Conservation (phyloP, 2,329 filamentous ascomycete species). For the Colletotrichum trifolii region DNA sequence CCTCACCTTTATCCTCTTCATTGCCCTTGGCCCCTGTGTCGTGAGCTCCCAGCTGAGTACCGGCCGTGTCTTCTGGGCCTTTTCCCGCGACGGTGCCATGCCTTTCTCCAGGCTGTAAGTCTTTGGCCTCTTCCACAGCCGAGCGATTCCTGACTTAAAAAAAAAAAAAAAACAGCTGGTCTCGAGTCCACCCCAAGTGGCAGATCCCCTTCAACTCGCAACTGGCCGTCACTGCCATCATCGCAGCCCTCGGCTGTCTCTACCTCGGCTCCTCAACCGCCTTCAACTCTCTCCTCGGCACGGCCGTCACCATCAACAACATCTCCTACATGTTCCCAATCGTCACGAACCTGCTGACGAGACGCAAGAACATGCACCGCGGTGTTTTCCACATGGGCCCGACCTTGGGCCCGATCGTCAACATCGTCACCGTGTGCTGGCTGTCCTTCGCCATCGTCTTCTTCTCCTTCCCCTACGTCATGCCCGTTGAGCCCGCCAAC, state of each 20-base stretch:
- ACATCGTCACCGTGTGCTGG: conserved; percentile 50
- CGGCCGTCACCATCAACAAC: conserved; percentile 55
- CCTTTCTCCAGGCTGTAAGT: conserved; percentile 47
- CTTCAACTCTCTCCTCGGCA: conserved; percentile 55
- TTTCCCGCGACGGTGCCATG: conserved; percentile 55
- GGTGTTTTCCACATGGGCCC: conserved; percentile 52
- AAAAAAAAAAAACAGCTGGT: conserved; percentile 49
- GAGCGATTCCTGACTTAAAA: conserved; percentile 1
- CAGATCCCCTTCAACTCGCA: conserved; percentile 53
- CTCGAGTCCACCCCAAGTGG: conserved; percentile 47
- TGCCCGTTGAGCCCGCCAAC: conserved; percentile 50
- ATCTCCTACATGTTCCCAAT: conserved; percentile 59
- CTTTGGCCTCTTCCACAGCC: conserved; percentile 37
- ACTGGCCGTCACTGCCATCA: conserved; percentile 45
- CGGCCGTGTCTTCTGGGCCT: conserved; percentile 53
- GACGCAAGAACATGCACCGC: conserved; percentile 51
- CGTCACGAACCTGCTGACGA: conserved; percentile 53
- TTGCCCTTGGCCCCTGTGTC: conserved; percentile 55
- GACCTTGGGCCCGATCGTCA: conserved; percentile 47
- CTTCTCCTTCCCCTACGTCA: conserved; percentile 56
- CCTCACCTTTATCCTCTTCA: conserved; percentile 53
- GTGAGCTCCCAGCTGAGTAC: conserved; percentile 49
- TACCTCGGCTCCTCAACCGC: conserved; percentile 56
- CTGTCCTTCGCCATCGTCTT: conserved; percentile 55
- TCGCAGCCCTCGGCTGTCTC: conserved; percentile 53